These are phyloP conservation scores for Metahyphopichia silvanorum DNA, from an alignment of 805 yeast genomes.

Conservation along the genomic window DNA sequence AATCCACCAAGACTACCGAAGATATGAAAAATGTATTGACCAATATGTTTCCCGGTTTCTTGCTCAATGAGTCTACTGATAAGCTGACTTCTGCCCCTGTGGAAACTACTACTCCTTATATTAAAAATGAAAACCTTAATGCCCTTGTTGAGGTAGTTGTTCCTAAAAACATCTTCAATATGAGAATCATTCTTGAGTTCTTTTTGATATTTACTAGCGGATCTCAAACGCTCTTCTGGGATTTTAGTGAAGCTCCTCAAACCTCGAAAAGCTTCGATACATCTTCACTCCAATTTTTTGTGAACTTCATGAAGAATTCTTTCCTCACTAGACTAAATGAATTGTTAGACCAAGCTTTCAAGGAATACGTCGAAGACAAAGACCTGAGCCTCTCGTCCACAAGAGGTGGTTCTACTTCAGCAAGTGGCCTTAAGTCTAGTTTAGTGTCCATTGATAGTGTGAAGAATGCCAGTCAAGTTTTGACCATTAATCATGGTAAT, in stretches of 20 bases:
- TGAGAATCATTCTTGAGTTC: constrained; percentile 74
- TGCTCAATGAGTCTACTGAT: constrained; percentile 18
- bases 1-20: constrained; percentile 22
- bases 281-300: constrained; percentile 45
- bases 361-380: constrained; percentile 28
- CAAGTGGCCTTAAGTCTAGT: constrained; percentile 13
- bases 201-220: constrained; percentile 67
- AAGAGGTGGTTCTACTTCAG: too few species aligned
- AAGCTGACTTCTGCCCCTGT: constrained; percentile 6
- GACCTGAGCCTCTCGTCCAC: too few species aligned
- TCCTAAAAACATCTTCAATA: constrained; percentile 70
- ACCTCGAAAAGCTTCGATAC: constrained; percentile 1
- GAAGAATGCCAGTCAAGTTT: constrained; percentile 11
- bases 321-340: constrained; percentile 64
- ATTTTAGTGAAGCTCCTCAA: constrained; percentile 10
- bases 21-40: constrained; percentile 40
- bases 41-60: constrained; percentile 71
- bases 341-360: constrained; percentile 52
- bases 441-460: constrained; percentile 37
- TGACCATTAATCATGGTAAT: constrained; percentile 2
- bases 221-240: constrained; percentile 31
- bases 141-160: constrained; percentile 63
- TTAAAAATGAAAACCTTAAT: constrained; percentile 55
- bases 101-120: constrained; percentile 38
- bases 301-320: constrained; percentile 57